Percentiles rank a stretch among this genome's conserved stretches.
These are phyloP conservation scores for Arctostaphylos glauca DNA, from an alignment of 148 eudicot species.

Conservation along the genomic window DNA sequence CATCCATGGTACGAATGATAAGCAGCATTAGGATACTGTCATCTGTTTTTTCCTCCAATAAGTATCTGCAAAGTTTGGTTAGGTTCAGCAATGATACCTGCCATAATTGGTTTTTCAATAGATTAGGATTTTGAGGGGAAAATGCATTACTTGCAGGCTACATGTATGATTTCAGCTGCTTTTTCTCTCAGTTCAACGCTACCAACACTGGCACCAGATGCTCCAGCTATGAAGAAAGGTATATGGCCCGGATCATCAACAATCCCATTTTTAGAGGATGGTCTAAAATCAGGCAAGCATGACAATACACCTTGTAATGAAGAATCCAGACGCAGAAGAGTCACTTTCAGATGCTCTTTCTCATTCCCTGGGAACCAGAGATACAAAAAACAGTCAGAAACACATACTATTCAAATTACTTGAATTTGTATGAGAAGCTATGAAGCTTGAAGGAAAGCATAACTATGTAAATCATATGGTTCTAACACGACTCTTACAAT, in stretches of 20 bases:
- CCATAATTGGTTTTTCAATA: constrained; percentile 7
- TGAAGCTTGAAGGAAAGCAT: not conserved
- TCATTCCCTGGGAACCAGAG: constrained; percentile 61
- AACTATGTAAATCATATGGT: not conserved
- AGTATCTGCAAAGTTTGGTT: constrained; percentile 51
- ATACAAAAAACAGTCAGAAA: constrained; percentile 12
- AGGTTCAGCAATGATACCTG: constrained; percentile 20
- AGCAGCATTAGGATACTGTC: constrained; percentile 90
- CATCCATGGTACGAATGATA: constrained; percentile 81
- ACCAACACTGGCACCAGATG: constrained; percentile 81
- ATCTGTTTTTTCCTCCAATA: constrained; percentile 87
- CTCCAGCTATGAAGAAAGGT: constrained; percentile 81
- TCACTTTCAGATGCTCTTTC: constrained; percentile 98
- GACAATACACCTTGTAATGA: constrained; percentile 93
- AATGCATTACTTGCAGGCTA: constrained; percentile 67
- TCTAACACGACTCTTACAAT: not conserved
- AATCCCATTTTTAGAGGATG: constrained; percentile 49
- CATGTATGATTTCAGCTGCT: constrained; percentile 81
- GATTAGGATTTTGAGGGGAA: not conserved
- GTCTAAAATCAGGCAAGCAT: constrained; percentile 94
- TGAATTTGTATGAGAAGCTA: not conserved
- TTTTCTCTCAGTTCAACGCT: constrained; percentile 71
- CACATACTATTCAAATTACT: not conserved
- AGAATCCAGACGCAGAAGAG: constrained; percentile 86
- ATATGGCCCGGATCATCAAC: constrained; percentile 46